Percentiles rank a stretch among this genome's conserved stretches.
Conservation (phyloP, 495 filamentous ascomycete genomes). For the Hypoxylon crocopeplum region DNA sequence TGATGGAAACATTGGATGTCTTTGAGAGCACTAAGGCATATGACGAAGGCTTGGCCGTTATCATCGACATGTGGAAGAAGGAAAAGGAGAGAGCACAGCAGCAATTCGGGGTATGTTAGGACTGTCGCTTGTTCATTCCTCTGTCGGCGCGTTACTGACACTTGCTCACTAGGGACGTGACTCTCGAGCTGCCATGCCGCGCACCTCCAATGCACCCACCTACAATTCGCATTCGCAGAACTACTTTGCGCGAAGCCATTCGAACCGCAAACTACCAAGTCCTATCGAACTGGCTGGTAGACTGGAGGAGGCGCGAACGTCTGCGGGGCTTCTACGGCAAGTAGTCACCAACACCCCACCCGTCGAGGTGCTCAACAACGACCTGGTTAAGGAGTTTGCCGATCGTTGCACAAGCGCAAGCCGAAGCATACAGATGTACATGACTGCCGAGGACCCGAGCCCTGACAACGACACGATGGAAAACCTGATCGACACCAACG, state of each 20-base stretch:
- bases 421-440: constrained; percentile 81
- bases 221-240: constrained; percentile 42
- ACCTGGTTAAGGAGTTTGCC: constrained; percentile 89
- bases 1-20: constrained; percentile 81
- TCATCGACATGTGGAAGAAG: constrained; percentile 88
- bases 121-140: neutral
- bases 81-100: constrained; percentile 72
- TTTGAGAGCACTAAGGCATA: constrained; percentile 71
- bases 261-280: constrained; percentile 64
- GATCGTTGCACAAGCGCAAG: constrained; percentile 84
- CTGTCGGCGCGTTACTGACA: constrained; percentile 1
- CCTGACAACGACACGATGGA: constrained; percentile 94
- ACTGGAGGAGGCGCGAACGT: constrained; percentile 87
- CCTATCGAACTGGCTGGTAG: constrained; percentile 82
- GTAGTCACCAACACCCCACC: constrained; percentile 83
- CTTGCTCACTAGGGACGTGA: constrained; percentile 33
- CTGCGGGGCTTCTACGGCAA: constrained; percentile 88
- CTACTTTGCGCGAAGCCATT: constrained; percentile 54
- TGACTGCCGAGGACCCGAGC: constrained; percentile 73
- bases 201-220: constrained; percentile 29
- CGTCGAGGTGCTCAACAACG: constrained; percentile 75
- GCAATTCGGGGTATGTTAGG: constrained; percentile 45
- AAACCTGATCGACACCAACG: constrained; percentile 92
- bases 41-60: constrained; percentile 71
- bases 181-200: constrained; percentile 25